phyloP scores from a whole-genome alignment of 805 yeast species.

The Cyberlindnera euphorbiae region DNA sequence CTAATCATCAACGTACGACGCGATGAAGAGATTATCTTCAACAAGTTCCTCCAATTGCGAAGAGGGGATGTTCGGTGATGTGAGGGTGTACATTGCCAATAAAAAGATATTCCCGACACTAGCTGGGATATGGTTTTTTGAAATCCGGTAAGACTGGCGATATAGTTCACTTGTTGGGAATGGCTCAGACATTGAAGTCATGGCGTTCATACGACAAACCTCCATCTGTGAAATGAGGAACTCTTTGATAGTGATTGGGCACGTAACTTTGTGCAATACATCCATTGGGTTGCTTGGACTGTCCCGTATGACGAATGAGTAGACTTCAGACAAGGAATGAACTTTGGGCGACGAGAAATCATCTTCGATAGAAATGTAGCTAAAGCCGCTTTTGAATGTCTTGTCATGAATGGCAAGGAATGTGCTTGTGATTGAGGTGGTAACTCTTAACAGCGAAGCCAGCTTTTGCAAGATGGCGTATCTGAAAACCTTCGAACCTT shows the following conservation, averaged over 20 bases:
- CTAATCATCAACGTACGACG: too few species aligned
- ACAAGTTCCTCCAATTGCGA: background rate
- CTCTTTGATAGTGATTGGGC: conserved; percentile 3
- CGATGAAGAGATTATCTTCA: too few species aligned
- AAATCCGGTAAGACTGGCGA: conserved; percentile 7
- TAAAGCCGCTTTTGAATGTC: conserved; percentile 5
- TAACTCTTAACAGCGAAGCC: conserved; percentile 6
- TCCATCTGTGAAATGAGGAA: conserved; percentile 1
- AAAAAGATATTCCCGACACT: background rate
- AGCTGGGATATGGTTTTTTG: conserved; percentile 12
- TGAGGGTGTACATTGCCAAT: background rate
- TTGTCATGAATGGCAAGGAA: conserved; percentile 12
- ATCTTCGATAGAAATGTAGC: too few species aligned
- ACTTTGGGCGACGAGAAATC: too few species aligned
- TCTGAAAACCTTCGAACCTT: conserved; percentile 5
- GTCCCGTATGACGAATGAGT: too few species aligned
- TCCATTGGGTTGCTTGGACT: conserved; percentile 2
- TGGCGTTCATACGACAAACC: too few species aligned
- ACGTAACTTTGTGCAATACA: conserved; percentile 3
- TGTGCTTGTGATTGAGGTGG: conserved; percentile 1
- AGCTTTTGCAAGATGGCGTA: conserved; percentile 12
- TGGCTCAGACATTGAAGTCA: conserved; percentile 1
- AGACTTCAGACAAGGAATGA: too few species aligned
- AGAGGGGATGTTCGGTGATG: background rate
- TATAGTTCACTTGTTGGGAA: conserved; percentile 5